phyloP scores from a whole-genome alignment of 768 basidiomycete genomes.

The Lactifluus pinguis region DNA sequence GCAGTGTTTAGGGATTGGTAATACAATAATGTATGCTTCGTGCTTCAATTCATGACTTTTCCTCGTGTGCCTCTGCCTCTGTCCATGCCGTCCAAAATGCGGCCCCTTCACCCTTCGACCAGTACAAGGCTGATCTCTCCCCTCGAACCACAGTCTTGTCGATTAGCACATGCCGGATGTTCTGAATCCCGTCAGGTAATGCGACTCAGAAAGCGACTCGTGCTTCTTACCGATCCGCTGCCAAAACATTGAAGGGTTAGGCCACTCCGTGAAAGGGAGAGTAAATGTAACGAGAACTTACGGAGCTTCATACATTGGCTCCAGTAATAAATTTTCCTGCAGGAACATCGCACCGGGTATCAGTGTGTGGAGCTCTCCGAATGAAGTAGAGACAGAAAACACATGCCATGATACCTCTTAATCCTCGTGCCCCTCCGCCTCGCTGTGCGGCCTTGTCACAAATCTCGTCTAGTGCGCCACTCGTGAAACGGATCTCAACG shows the following conservation, averaged over 20 bases:
- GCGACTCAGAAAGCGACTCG: not conserved
- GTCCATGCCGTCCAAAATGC: conserved; percentile 76
- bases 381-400: not conserved
- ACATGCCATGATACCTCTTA: conserved; percentile 78
- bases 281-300: conserved; percentile 35
- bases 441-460: conserved; percentile 69
- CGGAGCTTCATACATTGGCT: conserved; percentile 92
- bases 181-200: conserved; percentile 31
- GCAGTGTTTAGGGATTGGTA: conserved; percentile 12
- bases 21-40: conserved; percentile 14
- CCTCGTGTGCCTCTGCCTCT: conserved; percentile 41
- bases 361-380: not conserved
- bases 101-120: conserved; percentile 56
- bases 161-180: conserved; percentile 76
- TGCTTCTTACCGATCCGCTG: conserved; percentile 55
- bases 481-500: conserved; percentile 82
- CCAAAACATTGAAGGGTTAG: conserved; percentile 6
- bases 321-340: conserved; percentile 72
- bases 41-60: conserved; percentile 5
- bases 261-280: not conserved
- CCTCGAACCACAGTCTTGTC: conserved; percentile 63
- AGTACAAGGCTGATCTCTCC: conserved; percentile 58
- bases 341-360: not conserved
- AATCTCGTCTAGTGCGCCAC: conserved; percentile 68
- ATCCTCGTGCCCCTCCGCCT: conserved; percentile 84